Evolutionary conservation across 2,329 filamentous ascomycete species (phyloP), one percentile per base, ranked within the genome.

Genomic region (Diaporthe sp.): DNA sequence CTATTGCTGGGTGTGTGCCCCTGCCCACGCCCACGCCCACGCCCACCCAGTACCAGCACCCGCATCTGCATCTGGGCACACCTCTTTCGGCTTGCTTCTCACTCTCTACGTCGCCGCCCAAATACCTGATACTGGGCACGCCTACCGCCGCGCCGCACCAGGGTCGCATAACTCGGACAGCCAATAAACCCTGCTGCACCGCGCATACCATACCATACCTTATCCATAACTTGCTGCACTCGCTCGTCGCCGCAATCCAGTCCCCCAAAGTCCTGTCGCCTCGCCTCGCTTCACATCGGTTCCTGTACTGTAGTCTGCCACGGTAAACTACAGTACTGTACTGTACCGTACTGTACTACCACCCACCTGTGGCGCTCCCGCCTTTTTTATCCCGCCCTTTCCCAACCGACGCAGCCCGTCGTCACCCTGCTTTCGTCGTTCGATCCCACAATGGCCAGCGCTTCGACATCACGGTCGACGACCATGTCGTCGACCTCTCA

Each of bases 401-500:
- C 40, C 33, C 72, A 58, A 58, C 40, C 45, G 35, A 67, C 30
- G 45, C 47, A 28, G 10, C 55, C 33, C 3, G 28, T 66, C 40
- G 71, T 42, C 71, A 35, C 42, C 38, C 42, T 45, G 35, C 69
- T 54, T 71, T 61, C 47, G 45, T 38, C 35, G 33, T n/a, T n/a
- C 33, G 58, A 66, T 58, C 68, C 72, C 72, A 77, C 66, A 77
- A 83, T 84, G 82, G 77, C 82, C 75, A 81, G 77, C 79, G 77
- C 78, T 61, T 78, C 80, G 4, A 78, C 80, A 22, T 77, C 79
- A 72, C 81, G 79, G 77, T 81, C 82, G 60, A 83, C 84, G 76
- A 82, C 84, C 40, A 81, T 84, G 67, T 87, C 87, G 72, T 82
- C 85, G 77, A 86, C 85, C 68, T 89, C 87, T 33, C 87, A 88